phyloP scores from a whole-genome alignment of 345 rosid genomes.

The Kernera saxatilis region DNA sequence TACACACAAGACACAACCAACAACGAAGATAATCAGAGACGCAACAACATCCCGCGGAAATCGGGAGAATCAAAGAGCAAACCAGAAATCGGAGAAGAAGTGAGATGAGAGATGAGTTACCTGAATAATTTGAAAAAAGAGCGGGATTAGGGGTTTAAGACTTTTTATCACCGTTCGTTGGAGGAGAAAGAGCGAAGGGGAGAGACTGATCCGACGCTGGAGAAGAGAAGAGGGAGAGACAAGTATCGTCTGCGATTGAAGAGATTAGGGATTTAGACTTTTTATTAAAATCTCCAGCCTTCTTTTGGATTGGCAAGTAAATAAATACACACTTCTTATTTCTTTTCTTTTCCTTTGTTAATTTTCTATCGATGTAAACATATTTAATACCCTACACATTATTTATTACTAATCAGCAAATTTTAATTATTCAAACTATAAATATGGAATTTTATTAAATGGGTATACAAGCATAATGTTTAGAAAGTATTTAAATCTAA shows the following conservation, averaged over 20 bases:
- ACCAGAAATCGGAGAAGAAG: not conserved
- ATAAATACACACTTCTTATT: no score
- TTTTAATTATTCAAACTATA: no score
- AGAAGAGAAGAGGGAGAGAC: constrained; percentile 45
- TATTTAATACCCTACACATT: no score
- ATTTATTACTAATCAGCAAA: no score
- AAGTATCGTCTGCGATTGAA: constrained; percentile 46
- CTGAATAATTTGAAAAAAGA: constrained; percentile 39
- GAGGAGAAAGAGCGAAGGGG: constrained; percentile 28
- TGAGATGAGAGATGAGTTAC: not conserved
- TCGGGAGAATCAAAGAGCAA: not conserved
- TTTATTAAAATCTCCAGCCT: constrained; percentile 25
- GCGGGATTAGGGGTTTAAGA: constrained; percentile 36
- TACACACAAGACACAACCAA: not conserved
- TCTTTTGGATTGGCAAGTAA: not conserved
- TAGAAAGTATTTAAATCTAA: not conserved
- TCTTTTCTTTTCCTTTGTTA: no score
- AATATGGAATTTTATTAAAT: not conserved
- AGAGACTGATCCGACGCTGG: constrained; percentile 85
- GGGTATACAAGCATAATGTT: not conserved
- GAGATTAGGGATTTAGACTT: constrained; percentile 24
- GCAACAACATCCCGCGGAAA: not conserved
- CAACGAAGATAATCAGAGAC: not conserved
- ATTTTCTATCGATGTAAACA: no score
- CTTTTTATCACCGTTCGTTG: not conserved